Evolutionary conservation across 345 rosid species (phyloP), one percentile per base, ranked within the genome.

Genomic region (Acer campestre): DNA sequence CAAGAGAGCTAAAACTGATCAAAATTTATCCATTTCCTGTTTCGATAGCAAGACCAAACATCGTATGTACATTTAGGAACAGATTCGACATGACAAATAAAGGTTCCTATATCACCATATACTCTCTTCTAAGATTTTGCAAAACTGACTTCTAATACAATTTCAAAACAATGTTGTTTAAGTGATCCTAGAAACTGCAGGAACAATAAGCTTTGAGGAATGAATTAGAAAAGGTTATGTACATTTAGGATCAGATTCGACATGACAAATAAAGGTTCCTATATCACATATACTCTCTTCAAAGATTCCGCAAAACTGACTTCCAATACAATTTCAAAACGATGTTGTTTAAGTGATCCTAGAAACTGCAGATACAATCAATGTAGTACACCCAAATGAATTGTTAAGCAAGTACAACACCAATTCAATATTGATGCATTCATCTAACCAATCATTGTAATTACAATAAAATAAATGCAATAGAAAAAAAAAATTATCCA

Each of bases 331-430:
- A 53, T 16, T 53, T 53, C 58, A 49, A 49, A 49, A 49, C 18
- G 3, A 18, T 1, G 13, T 22, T n/a, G 64, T 8, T 59, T 8
- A 59, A 59, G 27, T n/a, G 23, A 58, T 58, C 62, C 62, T n/a
- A 58, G 10, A 58, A 58, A 58, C 23, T 70, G 7, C 74, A 55
- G 35, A 55, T 22, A 68, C 71, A 68, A 20, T n/a, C 23, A 59
- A n/a, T 59, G 20, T 59, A 59, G 23, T 22, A 7, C 64, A 59
- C 29, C 64, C 22, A 18, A 12, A 59, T 59, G 29, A 10, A 7
- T 59, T 20, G 23, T 20, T 58, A n/a, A n/a, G 22, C 23, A 4
- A 59, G 11, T 10, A 20, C 23, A 59, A 59, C 27, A 59, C 64
- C 13, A n/a, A 59, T 59, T 10, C 27, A 7, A 59, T 20, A 22